A percentile compares a stretch with the other conserved stretches of the same genome.
Evolutionary conservation across 2,329 filamentous ascomycete genomes (phyloP).

Genomic region (Pseudogymnoascus sp.): DNA sequence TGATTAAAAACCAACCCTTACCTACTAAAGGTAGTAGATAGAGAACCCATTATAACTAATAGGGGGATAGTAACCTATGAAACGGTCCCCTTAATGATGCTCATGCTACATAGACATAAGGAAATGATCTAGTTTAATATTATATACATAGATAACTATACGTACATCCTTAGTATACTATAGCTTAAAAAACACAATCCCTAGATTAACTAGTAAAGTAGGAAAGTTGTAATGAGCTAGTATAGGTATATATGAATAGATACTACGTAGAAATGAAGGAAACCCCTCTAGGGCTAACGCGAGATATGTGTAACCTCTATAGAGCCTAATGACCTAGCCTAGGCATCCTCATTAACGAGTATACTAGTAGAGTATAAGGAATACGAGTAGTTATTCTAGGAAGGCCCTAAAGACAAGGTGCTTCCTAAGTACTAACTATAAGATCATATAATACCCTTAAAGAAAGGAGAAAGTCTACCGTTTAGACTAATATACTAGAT

Average conservation of each 20-base stretch:
- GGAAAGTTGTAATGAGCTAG: not conserved
- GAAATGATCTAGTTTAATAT: not conserved
- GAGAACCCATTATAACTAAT: no score
- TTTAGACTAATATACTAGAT: slow-evolving; percentile 14
- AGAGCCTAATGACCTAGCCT: not conserved
- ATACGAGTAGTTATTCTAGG: no score
- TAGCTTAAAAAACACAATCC: not conserved
- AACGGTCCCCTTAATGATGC: not conserved
- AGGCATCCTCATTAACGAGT: not conserved
- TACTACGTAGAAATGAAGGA: not conserved
- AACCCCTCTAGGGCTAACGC: not conserved
- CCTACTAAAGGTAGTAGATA: no score
- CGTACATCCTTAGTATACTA: not conserved
- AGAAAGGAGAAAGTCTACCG: not conserved
- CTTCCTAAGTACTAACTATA: no score
- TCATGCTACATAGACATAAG: not conserved
- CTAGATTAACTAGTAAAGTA: not conserved
- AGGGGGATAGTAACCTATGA: not conserved
- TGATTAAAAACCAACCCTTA: no score
- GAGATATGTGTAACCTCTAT: not conserved
- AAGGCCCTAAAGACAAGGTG: no score
- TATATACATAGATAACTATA: not conserved
- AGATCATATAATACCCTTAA: no score
- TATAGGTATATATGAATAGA: not conserved
- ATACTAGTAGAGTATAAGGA: no score